These are phyloP conservation scores for Bombardia bombarda DNA, from an alignment of 495 filamentous ascomycete genomes.

Conservation along the genomic window DNA sequence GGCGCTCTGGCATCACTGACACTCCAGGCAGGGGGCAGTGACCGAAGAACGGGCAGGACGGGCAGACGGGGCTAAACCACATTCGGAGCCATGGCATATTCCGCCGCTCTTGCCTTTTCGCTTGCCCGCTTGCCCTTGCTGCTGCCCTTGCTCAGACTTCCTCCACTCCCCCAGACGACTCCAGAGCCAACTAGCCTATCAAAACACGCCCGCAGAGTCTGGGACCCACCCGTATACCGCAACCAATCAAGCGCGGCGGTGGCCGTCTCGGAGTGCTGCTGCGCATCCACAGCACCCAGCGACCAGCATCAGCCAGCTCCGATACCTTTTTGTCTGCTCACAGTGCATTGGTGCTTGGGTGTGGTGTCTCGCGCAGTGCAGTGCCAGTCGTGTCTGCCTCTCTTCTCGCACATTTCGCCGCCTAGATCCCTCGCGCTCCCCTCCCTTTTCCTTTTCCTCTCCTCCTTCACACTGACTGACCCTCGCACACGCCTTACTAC, in stretches of 20 bases:
- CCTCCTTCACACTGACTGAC: no score
- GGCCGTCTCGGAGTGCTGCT: slow-evolving; percentile 9
- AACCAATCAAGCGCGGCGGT: slow-evolving; percentile 17
- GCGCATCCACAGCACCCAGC: slow-evolving; percentile 6
- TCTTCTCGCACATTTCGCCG: slow-evolving; percentile 20
- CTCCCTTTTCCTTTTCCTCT: slow-evolving; percentile 2
- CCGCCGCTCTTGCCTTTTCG: no score
- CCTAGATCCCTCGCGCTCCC: slow-evolving; percentile 14
- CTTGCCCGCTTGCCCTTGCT: slow-evolving; percentile 6
- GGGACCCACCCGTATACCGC: slow-evolving; percentile 4
- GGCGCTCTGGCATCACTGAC: no score
- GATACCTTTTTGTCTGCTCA: slow-evolving; percentile 21
- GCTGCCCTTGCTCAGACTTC: not conserved
- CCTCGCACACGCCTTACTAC: no score
- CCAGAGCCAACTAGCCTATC: slow-evolving; percentile 12
- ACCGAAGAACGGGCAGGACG: no score
- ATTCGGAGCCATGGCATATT: no score
- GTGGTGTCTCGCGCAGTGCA: slow-evolving; percentile 22
- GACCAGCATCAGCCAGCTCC: slow-evolving; percentile 15
- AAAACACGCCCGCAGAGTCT: not conserved
- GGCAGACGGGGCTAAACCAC: no score
- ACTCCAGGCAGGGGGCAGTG: no score
- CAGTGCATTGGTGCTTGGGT: slow-evolving; percentile 12
- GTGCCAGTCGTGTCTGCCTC: slow-evolving; percentile 12
- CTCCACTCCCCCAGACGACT: not conserved